phyloP scores from a whole-genome alignment of 192 early-diverging fungal species.

The Coemansia sp. region DNA sequence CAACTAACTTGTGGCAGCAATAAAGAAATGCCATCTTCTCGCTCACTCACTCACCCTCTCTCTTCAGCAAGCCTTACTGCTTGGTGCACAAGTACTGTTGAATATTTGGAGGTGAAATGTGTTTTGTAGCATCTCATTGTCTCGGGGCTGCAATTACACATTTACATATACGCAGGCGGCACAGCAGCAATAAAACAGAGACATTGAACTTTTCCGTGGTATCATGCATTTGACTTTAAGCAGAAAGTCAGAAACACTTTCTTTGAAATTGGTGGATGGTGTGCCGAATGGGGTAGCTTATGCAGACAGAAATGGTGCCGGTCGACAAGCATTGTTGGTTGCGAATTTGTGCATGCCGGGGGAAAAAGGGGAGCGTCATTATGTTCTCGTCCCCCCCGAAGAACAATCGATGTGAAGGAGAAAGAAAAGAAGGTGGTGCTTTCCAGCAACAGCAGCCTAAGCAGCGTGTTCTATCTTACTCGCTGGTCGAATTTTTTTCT shows the following conservation, averaged over 20 bases:
- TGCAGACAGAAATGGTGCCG: background rate
- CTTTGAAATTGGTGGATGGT: background rate
- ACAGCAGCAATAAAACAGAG: too few relatives aligned
- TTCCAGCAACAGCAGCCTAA: background rate
- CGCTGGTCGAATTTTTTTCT: background rate
- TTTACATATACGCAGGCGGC: too few relatives aligned
- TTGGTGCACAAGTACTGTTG: too few relatives aligned
- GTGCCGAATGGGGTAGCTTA: background rate
- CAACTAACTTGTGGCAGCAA: too few relatives aligned
- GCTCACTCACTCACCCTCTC: too few relatives aligned
- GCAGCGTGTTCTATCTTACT: background rate
- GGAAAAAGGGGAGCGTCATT: conserved; percentile 10
- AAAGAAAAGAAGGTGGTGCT: conserved; percentile 5
- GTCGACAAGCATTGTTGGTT: background rate
- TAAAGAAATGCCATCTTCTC: too few relatives aligned
- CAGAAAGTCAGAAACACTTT: background rate
- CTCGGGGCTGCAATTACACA: too few relatives aligned
- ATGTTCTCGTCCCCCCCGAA: conserved; percentile 2
- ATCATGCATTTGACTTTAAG: background rate
- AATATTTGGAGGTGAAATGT: too few relatives aligned
- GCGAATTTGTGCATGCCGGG: conserved; percentile 28
- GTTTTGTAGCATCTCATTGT: too few relatives aligned
- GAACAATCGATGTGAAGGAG: conserved; percentile 24
- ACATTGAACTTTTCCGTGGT: background rate
- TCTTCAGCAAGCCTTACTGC: too few relatives aligned